phyloP scores from a whole-genome alignment of 139 green algal genomes.

The Picochlorum sp. region DNA sequence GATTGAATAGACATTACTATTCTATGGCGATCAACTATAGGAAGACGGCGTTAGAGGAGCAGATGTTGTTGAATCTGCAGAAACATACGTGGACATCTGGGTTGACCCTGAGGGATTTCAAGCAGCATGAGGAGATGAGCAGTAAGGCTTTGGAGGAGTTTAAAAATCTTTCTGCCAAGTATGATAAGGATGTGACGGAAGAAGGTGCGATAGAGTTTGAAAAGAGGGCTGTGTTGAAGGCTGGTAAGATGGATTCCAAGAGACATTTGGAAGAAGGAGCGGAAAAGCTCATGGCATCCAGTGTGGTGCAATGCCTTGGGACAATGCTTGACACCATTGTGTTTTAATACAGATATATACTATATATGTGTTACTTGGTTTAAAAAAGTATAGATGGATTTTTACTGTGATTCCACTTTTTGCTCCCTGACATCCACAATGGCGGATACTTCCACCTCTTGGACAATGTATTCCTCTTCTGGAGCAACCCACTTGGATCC shows the following conservation, averaged over 20 bases:
- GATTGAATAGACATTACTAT: constrained; percentile 99
- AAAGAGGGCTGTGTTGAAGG: constrained; percentile 74
- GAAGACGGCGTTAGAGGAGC: constrained; percentile 98
- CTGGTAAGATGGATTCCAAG: constrained; percentile 93
- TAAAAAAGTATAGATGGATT: too few species aligned
- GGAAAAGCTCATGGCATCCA: constrained; percentile 74
- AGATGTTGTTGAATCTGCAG: constrained; percentile 96
- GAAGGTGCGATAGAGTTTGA: constrained; percentile 76
- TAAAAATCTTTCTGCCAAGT: constrained; percentile 60
- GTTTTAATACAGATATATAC: constrained; percentile 49
- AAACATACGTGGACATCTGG: constrained; percentile 88
- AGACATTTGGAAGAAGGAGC: constrained; percentile 81
- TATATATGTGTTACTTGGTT: too few species aligned
- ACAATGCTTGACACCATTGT: constrained; percentile 93
- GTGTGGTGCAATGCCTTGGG: constrained; percentile 87
- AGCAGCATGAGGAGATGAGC: constrained; percentile 58
- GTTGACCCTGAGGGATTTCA: constrained; percentile 67
- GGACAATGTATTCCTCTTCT: constrained; percentile 33
- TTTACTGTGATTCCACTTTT: constrained; percentile 14
- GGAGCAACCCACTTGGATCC: constrained; percentile 18
- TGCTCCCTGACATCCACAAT: constrained; percentile 69
- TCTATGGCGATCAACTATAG: constrained; percentile 97
- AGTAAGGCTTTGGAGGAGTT: constrained; percentile 74
- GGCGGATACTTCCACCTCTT: constrained; percentile 61
- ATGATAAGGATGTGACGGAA: constrained; percentile 82